Base-by-base conservation (phyloP, 345 rosid species). In the Populus deltoides region DNA sequence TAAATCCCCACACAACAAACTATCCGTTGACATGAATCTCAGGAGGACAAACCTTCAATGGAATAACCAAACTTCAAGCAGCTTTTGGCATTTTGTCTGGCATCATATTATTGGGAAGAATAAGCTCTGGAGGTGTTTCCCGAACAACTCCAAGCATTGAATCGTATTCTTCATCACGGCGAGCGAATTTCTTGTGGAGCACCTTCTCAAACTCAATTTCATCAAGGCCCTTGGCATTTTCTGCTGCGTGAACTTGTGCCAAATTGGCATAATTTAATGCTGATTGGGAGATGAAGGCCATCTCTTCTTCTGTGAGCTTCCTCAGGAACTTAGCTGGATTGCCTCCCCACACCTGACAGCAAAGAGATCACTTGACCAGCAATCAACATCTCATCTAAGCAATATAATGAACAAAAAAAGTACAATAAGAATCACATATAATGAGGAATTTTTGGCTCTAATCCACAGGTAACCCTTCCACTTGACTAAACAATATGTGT, bases 241-340 rank as follows among this genome's bases (percentile, higher is more conserved):
- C 98, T 63, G 93, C 88, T 29, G 94, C 92, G 83, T 96, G 98
- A 72, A 87, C 95, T 83, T 90, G 93, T 0, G 97, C 98, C 31
- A 96, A 90, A 91, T 92, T 90, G 85, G 87, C 71, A 84, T 96
- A 96, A 83, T 90, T 93, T 80, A 82, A 73, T 66, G 97, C 94
- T 36, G 98, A 92, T 80, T 89, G 85, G 55, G 96, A 69, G 84
- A 93, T 86, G 76, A 93, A 93, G 63, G 89, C 84, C 72, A 81
- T 88, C 88, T 96, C 99, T 73, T 89, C 89, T 24, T 86, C 90
- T 5, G 87, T 87, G 62, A 96, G 97, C 88, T 93, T 92, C 84
- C 99, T 89, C 84, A 93, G 87, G 85, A 95, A 95, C 86, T 83
- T 93, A 74, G 98, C 99, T 29, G 99, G 97, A 84, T 96, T 93